A percentile compares a stretch with the other conserved stretches of the same genome.
Evolutionary conservation across 192 early-diverging fungal species (phyloP).

Genomic region (Coemansia sp.): DNA sequence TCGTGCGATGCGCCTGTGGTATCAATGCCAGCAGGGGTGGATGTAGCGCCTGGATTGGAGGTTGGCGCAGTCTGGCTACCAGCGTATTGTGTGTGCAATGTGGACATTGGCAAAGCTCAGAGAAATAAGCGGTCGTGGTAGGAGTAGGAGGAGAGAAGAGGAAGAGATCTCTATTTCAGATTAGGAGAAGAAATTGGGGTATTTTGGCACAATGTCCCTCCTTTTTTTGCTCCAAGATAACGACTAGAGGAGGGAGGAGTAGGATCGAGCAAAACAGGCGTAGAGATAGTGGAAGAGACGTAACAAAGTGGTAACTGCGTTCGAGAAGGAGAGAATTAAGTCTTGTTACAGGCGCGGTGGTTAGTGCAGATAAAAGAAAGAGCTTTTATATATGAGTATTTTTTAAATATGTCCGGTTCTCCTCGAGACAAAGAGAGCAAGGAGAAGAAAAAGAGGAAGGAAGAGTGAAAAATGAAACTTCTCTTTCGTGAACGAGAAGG

Average conservation of each 20-base stretch:
- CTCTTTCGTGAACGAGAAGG: background rate
- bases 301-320: conserved; percentile 15
- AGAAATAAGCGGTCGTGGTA: background rate
- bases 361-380: conserved; percentile 9
- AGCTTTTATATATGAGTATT: too few species aligned
- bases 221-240: conserved; percentile 11
- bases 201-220: background rate
- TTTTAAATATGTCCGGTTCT: background rate
- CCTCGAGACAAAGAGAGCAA: background rate
- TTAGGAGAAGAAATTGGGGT: background rate
- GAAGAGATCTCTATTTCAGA: conserved; percentile 7
- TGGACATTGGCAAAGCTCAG: conserved; percentile 30
- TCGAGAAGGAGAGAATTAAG: conserved; percentile 3
- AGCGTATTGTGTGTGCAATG: conserved; percentile 54
- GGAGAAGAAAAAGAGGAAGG: conserved; percentile 6
- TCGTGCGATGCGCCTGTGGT: conserved; percentile 22
- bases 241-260: conserved; percentile 5
- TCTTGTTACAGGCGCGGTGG: conserved; percentile 2
- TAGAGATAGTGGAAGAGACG: background rate
- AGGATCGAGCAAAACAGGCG: background rate
- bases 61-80: conserved; percentile 38
- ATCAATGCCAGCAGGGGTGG: conserved; percentile 30
- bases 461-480: background rate
- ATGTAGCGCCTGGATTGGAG: conserved; percentile 18
- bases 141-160: background rate